Evolutionary conservation across 2,329 filamentous ascomycete species (phyloP).

Genomic region (Cytospora piceae): DNA sequence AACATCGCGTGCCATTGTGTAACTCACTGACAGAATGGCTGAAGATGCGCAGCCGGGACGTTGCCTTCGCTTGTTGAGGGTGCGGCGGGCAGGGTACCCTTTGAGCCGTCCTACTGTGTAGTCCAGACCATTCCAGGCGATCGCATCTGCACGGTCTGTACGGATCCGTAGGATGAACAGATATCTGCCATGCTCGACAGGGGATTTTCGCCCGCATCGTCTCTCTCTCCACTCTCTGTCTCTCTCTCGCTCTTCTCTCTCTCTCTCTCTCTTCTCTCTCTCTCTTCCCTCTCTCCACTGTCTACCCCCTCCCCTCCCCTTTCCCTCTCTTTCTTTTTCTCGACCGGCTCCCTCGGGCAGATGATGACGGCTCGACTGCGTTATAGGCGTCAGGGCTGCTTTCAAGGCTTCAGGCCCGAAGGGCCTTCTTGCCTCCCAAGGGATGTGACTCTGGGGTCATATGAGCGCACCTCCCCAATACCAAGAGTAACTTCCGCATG

Average conservation of each 20-base stretch:
- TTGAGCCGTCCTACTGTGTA: slow-evolving; percentile 5
- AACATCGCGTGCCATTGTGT: not conserved
- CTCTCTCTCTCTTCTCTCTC: not conserved
- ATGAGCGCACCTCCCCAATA: slow-evolving; percentile 8
- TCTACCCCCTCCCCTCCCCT: too few relatives aligned
- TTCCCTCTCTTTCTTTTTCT: not conserved
- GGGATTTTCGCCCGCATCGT: not conserved
- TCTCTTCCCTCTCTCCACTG: too few relatives aligned
- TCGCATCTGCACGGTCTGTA: slow-evolving; percentile 8
- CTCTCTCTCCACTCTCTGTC: not conserved
- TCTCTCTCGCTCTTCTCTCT: not conserved
- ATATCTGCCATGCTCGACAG: not conserved
- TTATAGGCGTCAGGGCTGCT: too few relatives aligned
- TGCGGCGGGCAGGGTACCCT: not conserved
- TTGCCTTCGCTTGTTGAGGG: not conserved
- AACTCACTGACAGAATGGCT: not conserved
- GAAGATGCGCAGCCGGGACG: not conserved
- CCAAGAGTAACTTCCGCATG: not conserved
- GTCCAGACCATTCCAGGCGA: slow-evolving; percentile 12
- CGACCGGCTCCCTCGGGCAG: not conserved
- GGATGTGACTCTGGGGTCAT: not conserved
- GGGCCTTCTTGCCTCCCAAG: slow-evolving; percentile 6
- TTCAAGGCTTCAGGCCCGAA: slow-evolving; percentile 18
- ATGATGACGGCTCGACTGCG: not conserved
- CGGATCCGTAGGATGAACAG: not conserved